Conservation (phyloP, 2,329 filamentous ascomycete species). For the Pseudogymnoascus sp. region DNA sequence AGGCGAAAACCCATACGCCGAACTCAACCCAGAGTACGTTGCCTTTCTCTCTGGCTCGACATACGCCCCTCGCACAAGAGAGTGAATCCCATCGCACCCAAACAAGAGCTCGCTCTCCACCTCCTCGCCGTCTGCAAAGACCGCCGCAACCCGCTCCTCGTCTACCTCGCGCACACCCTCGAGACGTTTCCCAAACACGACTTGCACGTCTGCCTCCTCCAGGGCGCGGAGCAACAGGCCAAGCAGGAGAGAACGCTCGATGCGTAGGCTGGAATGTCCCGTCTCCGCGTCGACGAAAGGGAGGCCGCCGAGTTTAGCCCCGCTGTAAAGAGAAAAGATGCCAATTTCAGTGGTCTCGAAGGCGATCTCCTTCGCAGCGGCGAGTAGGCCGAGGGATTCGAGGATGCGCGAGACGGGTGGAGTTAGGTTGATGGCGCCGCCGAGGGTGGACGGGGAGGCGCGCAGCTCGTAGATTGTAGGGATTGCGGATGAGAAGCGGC, state of each 20-base stretch:
- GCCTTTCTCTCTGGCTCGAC: slow-evolving; percentile 13
- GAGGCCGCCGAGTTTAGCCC: slow-evolving; percentile 21
- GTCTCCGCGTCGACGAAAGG: background rate
- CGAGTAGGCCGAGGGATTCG: slow-evolving; percentile 31
- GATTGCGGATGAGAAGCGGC: slow-evolving; percentile 36
- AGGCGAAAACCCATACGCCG: slow-evolving; percentile 12
- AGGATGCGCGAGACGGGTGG: slow-evolving; percentile 41
- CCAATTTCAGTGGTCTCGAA: slow-evolving; percentile 23
- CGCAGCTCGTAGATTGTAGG: slow-evolving; percentile 42
- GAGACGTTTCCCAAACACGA: slow-evolving; percentile 14
- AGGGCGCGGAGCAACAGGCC: slow-evolving; percentile 20
- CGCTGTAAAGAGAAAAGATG: slow-evolving; percentile 26
- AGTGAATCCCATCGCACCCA: slow-evolving; percentile 31
- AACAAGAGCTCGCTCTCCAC: slow-evolving; percentile 25
- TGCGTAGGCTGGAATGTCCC: slow-evolving; percentile 23
- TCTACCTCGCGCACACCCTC: slow-evolving; percentile 7
- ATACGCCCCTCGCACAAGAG: slow-evolving; percentile 22
- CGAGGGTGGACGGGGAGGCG: slow-evolving; percentile 36
- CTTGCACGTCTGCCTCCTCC: slow-evolving; percentile 12
- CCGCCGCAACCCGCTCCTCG: slow-evolving; percentile 17
- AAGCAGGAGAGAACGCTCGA: slow-evolving; percentile 25
- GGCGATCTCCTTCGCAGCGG: slow-evolving; percentile 17
- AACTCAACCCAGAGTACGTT: slow-evolving; percentile 12
- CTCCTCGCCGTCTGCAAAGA: slow-evolving; percentile 24
- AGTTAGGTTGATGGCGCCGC: slow-evolving; percentile 41